Percentiles rank a stretch among this genome's conserved stretches.
These are phyloP conservation scores for Climacium dendroides DNA, from an alignment of 225 moss, liverwort and hornwort genomes.

Conservation along the genomic window DNA sequence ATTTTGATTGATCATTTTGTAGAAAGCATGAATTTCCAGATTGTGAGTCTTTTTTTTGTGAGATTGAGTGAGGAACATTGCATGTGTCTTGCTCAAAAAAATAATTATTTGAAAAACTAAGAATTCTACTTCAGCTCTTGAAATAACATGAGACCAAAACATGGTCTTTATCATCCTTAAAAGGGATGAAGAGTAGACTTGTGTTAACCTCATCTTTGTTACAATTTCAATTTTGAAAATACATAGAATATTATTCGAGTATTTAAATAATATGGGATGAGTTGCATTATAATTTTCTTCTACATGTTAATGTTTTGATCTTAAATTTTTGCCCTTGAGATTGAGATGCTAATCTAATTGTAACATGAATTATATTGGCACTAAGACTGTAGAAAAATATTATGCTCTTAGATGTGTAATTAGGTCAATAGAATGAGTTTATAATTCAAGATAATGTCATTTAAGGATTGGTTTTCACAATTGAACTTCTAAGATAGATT, in stretches of 20 bases:
- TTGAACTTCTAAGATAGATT: not conserved
- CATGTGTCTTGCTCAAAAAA: not conserved
- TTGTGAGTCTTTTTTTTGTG: not conserved
- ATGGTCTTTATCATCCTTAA: not conserved
- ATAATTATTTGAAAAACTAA: not conserved
- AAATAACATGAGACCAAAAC: not conserved
- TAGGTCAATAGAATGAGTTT: not conserved
- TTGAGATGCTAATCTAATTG: not conserved
- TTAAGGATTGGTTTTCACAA: not conserved
- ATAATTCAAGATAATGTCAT: not conserved
- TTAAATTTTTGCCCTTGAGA: not conserved
- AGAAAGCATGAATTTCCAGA: not conserved
- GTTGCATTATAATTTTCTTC: not conserved
- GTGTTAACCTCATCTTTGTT: not conserved
- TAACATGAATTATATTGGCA: not conserved
- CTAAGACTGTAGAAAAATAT: not conserved
- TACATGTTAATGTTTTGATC: not conserved
- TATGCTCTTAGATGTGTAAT: too few relatives aligned
- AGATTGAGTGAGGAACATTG: not conserved
- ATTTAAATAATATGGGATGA: not conserved
- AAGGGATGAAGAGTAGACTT: not conserved
- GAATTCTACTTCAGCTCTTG: not conserved
- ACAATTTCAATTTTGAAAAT: not conserved
- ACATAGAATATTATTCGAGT: too few relatives aligned
- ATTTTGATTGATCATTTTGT: not conserved